Evolutionary conservation across 208 protist genomes (phyloP), one percentile per base, ranked within the genome.

Genomic region (Leishmania gerbilli): DNA sequence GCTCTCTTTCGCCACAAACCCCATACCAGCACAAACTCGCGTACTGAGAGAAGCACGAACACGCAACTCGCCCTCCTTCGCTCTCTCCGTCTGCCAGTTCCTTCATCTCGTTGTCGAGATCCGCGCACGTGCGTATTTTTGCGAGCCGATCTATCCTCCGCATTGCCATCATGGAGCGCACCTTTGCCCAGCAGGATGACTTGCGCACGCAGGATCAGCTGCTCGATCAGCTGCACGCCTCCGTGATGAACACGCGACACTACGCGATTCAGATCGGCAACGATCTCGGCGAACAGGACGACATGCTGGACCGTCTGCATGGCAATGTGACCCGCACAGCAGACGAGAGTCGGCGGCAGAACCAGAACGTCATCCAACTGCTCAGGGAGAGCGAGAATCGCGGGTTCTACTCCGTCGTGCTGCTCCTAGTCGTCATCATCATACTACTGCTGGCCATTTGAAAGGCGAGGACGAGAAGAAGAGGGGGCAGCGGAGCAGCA

Each of bases 191-290:
- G 69, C 82, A 87, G 34, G 62, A 72, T 7, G 81, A 91, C 37
- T 58, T 87, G 68, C 79, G 85, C 49, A 89, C 91, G 74, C 92
- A 97, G 80, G 91, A 93, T 77, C 85, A 90, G 27, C 89, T 97
- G 51, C 88, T 97, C 34, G 92, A 95, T 80, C 89, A 97, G 82
- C 86, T 97, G 47, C 94, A 97, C 76, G 87, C 89, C 76, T 94
- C 90, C 56, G 92, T 97, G 34, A 89, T 95, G 88, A 93, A 95
- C 79, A 97, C 94, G 74, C 86, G 90, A 1, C 89, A 95, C 77
- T 94, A 93, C 81, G 94, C 94, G 3, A 68, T 96, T 15, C 79
- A 88, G 56, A 97, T 97, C 79, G 92, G 92, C 56, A 86, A 90
- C 62, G 90, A 95, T 49, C 79, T 97, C 3, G 74, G 74, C 19